Evolutionary conservation across 2,329 filamentous ascomycete genomes (phyloP).

Genomic region (Colletotrichum karsti): DNA sequence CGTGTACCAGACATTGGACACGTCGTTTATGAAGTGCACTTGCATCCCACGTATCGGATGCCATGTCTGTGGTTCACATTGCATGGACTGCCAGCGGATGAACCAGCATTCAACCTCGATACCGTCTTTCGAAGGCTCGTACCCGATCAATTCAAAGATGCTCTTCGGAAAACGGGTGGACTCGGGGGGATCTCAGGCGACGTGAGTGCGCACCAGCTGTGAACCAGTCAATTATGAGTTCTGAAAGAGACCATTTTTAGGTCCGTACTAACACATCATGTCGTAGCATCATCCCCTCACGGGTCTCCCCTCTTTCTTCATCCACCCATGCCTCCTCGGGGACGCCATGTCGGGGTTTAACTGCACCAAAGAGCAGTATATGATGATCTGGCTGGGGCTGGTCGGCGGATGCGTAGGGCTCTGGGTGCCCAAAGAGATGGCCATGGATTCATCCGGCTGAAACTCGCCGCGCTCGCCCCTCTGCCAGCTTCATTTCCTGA

Average conservation of each 20-base stretch:
- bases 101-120: constrained; percentile 69
- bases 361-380: constrained; percentile 73
- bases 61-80: constrained; percentile 82
- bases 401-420: constrained; percentile 84
- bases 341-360: constrained; percentile 78
- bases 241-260: constrained; percentile 31
- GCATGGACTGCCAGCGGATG: constrained; percentile 63
- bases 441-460: constrained; percentile 33
- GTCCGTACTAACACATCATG: constrained; percentile 35
- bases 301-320: constrained; percentile 82
- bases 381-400: constrained; percentile 89
- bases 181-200: constrained; percentile 81
- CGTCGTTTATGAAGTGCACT: constrained; percentile 77
- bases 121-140: constrained; percentile 77
- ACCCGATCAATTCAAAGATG: constrained; percentile 69
- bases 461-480: not conserved
- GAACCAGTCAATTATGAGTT: constrained; percentile 41
- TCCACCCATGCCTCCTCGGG: constrained; percentile 91
- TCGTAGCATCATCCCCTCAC: constrained; percentile 83
- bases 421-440: constrained; percentile 78
- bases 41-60: constrained; percentile 78
- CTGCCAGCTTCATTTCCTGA: constrained; percentile 10
- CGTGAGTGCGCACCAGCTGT: constrained; percentile 61
- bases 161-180: constrained; percentile 67
- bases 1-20: constrained; percentile 47